Conservation (phyloP, 2,329 filamentous ascomycete species). For the Colletotrichum liaoningense region DNA sequence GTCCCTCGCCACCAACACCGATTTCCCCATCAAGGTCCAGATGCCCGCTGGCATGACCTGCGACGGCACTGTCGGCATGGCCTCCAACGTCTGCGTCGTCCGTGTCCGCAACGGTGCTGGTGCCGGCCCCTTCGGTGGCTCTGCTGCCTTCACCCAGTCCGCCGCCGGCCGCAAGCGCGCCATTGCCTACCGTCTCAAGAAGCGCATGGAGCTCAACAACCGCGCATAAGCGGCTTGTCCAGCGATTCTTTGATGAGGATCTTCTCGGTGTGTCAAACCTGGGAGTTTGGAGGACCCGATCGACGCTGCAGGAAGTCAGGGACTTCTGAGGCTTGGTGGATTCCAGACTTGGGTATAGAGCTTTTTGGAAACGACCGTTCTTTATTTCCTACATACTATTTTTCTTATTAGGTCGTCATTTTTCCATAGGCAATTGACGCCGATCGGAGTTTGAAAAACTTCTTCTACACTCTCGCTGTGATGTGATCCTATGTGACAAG, state of each 20-base stretch:
- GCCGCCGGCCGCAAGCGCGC: conserved; percentile 69
- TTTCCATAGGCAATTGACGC: conserved; percentile 35
- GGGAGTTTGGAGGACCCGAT: conserved; percentile 19
- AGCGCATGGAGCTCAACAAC: conserved; percentile 48
- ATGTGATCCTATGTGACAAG: not conserved
- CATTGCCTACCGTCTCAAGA: conserved; percentile 62
- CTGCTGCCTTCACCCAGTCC: conserved; percentile 73
- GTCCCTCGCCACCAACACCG: conserved; percentile 68
- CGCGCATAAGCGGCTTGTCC: conserved; percentile 31
- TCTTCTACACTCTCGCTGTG: not conserved
- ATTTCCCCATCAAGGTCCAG: conserved; percentile 73
- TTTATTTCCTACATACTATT: conserved; percentile 26
- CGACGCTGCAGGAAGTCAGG: conserved; percentile 24
- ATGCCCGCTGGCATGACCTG: conserved; percentile 78
- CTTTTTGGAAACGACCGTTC: conserved; percentile 34
- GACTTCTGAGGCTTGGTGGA: conserved; percentile 16
- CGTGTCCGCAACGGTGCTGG: conserved; percentile 71
- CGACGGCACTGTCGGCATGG: conserved; percentile 67
- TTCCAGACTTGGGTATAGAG: conserved; percentile 32
- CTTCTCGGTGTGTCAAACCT: conserved; percentile 21
- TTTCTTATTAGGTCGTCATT: conserved; percentile 24
- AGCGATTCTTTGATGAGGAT: not conserved
- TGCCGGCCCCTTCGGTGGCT: conserved; percentile 75
- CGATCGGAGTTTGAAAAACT: conserved; percentile 24
- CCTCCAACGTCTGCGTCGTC: conserved; percentile 72